Evolutionary conservation across 2,329 filamentous ascomycete species (phyloP).

Genomic region (Talaromyces sp.): DNA sequence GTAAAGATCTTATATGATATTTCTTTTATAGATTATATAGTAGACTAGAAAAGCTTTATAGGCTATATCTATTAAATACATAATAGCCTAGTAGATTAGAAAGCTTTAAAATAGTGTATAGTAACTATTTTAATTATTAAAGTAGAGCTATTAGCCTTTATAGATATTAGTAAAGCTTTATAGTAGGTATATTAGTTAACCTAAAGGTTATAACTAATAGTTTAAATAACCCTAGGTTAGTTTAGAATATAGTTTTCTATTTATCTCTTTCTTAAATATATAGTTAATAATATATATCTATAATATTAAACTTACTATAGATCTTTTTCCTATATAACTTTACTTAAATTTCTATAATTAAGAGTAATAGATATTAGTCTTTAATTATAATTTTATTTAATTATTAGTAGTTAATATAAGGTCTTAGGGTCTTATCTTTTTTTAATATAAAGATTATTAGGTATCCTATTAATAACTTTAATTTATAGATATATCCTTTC

Average conservation of each 20-base stretch:
- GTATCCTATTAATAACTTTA: not conserved
- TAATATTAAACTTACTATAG: slow-evolving; percentile 6
- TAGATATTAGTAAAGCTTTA: too few relatives aligned
- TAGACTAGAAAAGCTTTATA: too few relatives aligned
- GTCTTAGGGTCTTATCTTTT: not conserved
- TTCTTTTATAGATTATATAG: too few relatives aligned
- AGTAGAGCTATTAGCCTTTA: too few relatives aligned
- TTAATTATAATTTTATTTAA: not conserved
- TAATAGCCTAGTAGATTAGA: too few relatives aligned
- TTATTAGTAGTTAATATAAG: not conserved
- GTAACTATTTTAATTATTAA: too few relatives aligned
- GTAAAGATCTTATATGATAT: too few relatives aligned
- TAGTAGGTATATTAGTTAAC: not conserved
- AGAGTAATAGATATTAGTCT: not conserved
- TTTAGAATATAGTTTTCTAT: slow-evolving; percentile 7
- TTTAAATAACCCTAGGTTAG: not conserved
- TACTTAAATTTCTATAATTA: not conserved
- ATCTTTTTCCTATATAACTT: not conserved
- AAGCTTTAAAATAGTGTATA: not conserved
- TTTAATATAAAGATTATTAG: not conserved
- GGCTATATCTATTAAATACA: too few relatives aligned
- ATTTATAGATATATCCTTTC: not conserved
- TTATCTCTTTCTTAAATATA: slow-evolving; percentile 3
- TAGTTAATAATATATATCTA: slow-evolving; percentile 2
- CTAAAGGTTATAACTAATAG: not conserved